Evolutionary conservation across 2,329 filamentous ascomycete genomes (phyloP).

Genomic region (Plectosphaerella cucumerina): DNA sequence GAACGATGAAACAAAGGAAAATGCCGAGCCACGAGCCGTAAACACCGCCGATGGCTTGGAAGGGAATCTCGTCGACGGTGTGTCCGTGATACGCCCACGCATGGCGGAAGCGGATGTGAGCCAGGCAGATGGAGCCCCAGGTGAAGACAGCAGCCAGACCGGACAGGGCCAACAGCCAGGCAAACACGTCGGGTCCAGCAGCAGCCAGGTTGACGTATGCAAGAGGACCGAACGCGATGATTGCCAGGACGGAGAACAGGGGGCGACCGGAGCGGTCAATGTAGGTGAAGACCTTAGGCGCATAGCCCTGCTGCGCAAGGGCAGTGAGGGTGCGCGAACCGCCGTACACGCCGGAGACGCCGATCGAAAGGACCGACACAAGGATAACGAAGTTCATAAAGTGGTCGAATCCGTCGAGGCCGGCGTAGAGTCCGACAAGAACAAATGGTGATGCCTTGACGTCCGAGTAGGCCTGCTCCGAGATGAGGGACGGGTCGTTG

Average conservation of each 20-base stretch:
- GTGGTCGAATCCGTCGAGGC: constrained; percentile 22
- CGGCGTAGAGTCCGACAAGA: constrained; percentile 49
- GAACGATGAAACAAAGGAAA: constrained; percentile 49
- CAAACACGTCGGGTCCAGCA: constrained; percentile 48
- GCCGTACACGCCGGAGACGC: constrained; percentile 55
- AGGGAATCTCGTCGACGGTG: constrained; percentile 63
- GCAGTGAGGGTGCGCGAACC: constrained; percentile 56
- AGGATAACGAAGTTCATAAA: constrained; percentile 59
- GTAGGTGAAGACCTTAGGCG: constrained; percentile 51
- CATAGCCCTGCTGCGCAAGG: constrained; percentile 55
- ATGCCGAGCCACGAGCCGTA: constrained; percentile 63
- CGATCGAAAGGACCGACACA: constrained; percentile 54
- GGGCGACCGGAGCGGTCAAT: constrained; percentile 56
- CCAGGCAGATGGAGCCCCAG: constrained; percentile 65
- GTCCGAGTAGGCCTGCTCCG: constrained; percentile 5
- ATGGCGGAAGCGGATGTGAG: constrained; percentile 64
- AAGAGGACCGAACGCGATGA: constrained; percentile 45
- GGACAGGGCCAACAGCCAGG: constrained; percentile 63
- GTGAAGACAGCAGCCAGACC: constrained; percentile 63
- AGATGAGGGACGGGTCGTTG: constrained; percentile 35
- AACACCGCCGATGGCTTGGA: constrained; percentile 56
- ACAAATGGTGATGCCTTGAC: constrained; percentile 50
- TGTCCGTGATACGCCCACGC: constrained; percentile 62
- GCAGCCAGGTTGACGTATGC: constrained; percentile 43
- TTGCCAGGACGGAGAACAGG: constrained; percentile 40